Evolutionary conservation across 2,329 filamentous ascomycete genomes (phyloP), one percentile per base, ranked within the genome.

Genomic region (Alternaria panax): DNA sequence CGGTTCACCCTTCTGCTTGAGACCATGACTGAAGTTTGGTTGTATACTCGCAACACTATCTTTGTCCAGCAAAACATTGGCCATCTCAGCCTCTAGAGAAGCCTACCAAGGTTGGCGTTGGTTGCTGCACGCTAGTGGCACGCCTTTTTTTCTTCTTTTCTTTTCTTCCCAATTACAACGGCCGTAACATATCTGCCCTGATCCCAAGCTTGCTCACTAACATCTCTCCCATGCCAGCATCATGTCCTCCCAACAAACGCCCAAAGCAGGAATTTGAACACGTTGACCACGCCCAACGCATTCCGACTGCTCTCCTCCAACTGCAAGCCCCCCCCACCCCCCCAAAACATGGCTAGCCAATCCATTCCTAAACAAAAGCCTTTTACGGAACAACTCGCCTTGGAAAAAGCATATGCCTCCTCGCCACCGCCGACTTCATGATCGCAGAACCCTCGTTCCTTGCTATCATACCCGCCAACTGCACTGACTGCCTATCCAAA

Each of bases 351-450:
- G 45, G 20, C 28, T 8, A 5, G 25, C 5, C 45, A 36, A 34
- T 9, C 28, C 30, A 48, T 24, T 5, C 36, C 38, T 4, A 2
- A 38, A 18, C 43, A 57, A 22, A 55, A 46, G 12, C 20, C 63
- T 5, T 67, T 73, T 46, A 50, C 51, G 6, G 63, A 71, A 20
- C 59, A 63, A 34, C 54, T 72, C 2, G 55, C 57, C 9, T 53
- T 73, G 22, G 59, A 62, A 34, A 70, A 6, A 77, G 83, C 25
- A 54, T 72, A 0, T 83, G 80, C 51, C 62, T 84, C 28, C 77
- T 83, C 51, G 66, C 83, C 1, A 63, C 82, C 1, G 79, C 78
- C 0, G 83, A 85, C 54, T 85, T 85, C 54, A 82, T 84, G 27
- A 64, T 75, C 4, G 63, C 66, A 6, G 83, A 85, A 60, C 62